phyloP scores from a whole-genome alignment of 352 stramenopile species.

The Globisporangium megalacanthum region DNA sequence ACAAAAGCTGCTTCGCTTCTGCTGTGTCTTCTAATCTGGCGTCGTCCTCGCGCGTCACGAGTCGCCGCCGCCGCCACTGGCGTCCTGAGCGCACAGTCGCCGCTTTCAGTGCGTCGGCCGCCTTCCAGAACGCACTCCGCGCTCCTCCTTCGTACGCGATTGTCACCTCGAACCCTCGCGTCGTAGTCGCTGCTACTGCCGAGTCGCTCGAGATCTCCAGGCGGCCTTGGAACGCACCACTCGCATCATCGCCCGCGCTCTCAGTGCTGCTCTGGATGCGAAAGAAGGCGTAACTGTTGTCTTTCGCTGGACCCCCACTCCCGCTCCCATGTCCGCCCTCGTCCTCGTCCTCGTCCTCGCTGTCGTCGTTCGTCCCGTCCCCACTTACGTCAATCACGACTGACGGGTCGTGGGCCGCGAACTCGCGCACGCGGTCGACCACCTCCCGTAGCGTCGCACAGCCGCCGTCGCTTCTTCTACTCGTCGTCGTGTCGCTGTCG shows the following conservation, averaged over 20 bases:
- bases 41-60: constrained; percentile 15
- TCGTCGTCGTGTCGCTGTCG: constrained; percentile 1
- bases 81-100: constrained; percentile 53
- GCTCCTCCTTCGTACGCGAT: constrained; percentile 46
- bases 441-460: constrained; percentile 43
- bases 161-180: constrained; percentile 27
- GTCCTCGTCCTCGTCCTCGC: constrained; percentile 1
- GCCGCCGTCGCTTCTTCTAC: constrained; percentile 12
- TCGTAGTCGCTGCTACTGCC: constrained; percentile 3
- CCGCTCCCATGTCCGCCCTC: background rate
- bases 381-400: constrained; percentile 1
- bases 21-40: background rate
- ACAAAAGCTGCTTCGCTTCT: background rate
- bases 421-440: constrained; percentile 34
- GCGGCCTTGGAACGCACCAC: constrained; percentile 18
- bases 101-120: constrained; percentile 49
- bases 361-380: constrained; percentile 4
- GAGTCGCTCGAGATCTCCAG: constrained; percentile 23
- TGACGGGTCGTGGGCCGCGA: constrained; percentile 16
- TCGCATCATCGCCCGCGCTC: background rate
- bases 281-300: constrained; percentile 4
- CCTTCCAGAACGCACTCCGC: constrained; percentile 61
- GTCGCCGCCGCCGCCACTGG: constrained; percentile 60
- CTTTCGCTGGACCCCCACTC: constrained; percentile 14
- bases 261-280: constrained; percentile 3